phyloP scores from a whole-genome alignment of 805 yeast genomes.

The Candida pini region DNA sequence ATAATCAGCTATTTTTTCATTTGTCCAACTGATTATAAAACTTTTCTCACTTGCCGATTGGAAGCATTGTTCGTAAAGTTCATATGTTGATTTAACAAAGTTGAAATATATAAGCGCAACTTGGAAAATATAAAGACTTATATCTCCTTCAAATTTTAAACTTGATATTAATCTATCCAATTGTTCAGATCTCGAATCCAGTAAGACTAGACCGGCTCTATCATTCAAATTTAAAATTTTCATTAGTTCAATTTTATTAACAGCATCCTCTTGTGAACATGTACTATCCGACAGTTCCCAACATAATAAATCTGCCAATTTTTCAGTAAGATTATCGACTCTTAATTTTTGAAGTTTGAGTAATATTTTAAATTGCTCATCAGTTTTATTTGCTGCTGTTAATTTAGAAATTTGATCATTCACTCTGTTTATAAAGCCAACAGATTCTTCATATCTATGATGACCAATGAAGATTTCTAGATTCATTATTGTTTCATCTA shows the following conservation, averaged over 20 bases:
- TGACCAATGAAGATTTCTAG: constrained; percentile 46
- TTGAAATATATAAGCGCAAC: constrained; percentile 60
- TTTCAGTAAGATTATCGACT: constrained; percentile 19
- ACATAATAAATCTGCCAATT: constrained; percentile 13
- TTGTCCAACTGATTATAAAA: constrained; percentile 69
- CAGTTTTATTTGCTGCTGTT: constrained; percentile 12
- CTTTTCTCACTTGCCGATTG: constrained; percentile 15
- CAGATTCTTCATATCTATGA: constrained; percentile 39
- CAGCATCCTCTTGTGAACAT: constrained; percentile 13
- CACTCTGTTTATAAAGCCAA: constrained; percentile 25
- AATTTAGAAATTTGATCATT: constrained; percentile 16
- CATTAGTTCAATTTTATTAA: constrained; percentile 25
- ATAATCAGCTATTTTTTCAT: constrained; percentile 55
- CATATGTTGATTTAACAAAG: constrained; percentile 51
- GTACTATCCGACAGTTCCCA: constrained; percentile 19
- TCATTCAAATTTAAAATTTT: constrained; percentile 36
- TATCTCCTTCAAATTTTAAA: constrained; percentile 52
- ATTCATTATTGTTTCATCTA: constrained; percentile 46
- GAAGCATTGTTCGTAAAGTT: constrained; percentile 49
- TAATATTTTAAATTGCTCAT: constrained; percentile 11
- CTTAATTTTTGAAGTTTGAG: constrained; percentile 17
- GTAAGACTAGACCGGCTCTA: constrained; percentile 42
- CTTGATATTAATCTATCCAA: constrained; percentile 43
- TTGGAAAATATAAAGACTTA: constrained; percentile 50
- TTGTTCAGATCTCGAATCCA: constrained; percentile 41